Conservation (phyloP, 768 basidiomycete genomes). For the Lactarius psammicola region DNA sequence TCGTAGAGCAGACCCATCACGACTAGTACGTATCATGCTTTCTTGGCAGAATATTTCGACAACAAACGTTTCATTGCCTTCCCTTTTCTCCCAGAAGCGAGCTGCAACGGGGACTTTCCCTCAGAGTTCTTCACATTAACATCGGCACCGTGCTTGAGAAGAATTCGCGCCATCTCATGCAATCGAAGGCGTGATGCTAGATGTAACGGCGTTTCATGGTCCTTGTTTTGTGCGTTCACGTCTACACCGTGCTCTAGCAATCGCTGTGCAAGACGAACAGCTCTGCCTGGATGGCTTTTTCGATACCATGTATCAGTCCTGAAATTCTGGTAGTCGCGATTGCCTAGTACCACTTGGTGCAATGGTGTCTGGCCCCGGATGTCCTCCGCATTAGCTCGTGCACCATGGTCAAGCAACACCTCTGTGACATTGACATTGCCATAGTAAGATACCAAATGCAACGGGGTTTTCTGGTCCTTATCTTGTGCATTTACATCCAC, state of each 20-base stretch:
- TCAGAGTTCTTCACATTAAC: not conserved
- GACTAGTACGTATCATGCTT: not conserved
- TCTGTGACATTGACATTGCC: not conserved
- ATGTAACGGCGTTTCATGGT: too few relatives aligned
- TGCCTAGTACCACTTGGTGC: not conserved
- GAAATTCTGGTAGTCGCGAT: not conserved
- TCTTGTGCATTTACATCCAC: not conserved
- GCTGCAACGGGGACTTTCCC: too few relatives aligned
- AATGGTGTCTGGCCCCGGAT: not conserved
- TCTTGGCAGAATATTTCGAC: not conserved
- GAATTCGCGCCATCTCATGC: too few relatives aligned
- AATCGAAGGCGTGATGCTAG: too few relatives aligned
- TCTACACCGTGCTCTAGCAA: not conserved
- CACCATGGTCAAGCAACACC: not conserved
- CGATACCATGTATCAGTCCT: too few relatives aligned
- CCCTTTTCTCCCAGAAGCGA: too few relatives aligned
- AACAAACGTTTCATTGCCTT: not conserved
- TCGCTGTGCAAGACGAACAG: not conserved
- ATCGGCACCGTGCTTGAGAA: too few relatives aligned
- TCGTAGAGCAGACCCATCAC: not conserved
- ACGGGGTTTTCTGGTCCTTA: not conserved
- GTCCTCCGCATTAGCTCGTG: not conserved
- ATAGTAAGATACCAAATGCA: not conserved
- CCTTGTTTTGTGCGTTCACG: not conserved
- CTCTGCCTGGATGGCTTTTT: not conserved